A percentile compares a stretch with the other conserved stretches of the same genome.
Conservation (phyloP, 1,284 basidiomycete species). For the Papiliotrema fonsecae region DNA sequence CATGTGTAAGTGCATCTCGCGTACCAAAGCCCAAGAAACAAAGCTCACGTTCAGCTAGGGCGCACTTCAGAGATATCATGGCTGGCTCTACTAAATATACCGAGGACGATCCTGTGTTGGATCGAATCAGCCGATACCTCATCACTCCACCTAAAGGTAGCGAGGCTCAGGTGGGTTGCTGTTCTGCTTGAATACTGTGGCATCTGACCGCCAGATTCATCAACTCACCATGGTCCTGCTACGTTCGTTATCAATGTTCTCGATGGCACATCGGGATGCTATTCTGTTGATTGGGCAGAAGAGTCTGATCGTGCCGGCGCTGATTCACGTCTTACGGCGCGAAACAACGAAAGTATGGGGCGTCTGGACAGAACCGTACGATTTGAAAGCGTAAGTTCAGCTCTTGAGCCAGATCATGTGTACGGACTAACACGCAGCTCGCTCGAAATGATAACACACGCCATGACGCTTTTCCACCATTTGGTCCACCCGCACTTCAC, state of each 20-base stretch:
- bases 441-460: constrained; percentile 22
- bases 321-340: constrained; percentile 28
- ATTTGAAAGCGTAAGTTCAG: constrained; percentile 19
- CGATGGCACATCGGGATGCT: constrained; percentile 28
- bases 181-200: not conserved
- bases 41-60: constrained; percentile 8
- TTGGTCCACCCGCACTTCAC: constrained; percentile 30
- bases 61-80: constrained; percentile 25
- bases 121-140: constrained; percentile 18
- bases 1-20: constrained; percentile 21
- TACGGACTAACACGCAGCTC: constrained; percentile 16
- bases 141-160: not conserved
- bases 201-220: constrained; percentile 2
- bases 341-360: constrained; percentile 32
- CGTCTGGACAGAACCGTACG: constrained; percentile 11
- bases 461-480: constrained; percentile 36
- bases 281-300: constrained; percentile 31
- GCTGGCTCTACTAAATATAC: constrained; percentile 4
- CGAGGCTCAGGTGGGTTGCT: not conserved
- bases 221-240: constrained; percentile 10
- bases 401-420: not conserved
- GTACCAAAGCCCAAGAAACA: not conserved
- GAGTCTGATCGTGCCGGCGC: constrained; percentile 27
- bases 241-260: constrained; percentile 24
- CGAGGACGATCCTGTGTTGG: constrained; percentile 16